A percentile compares a stretch with the other conserved stretches of the same genome.
phyloP scores from a whole-genome alignment of 116 monocot species.

The Phalaenopsis hybrid region DNA sequence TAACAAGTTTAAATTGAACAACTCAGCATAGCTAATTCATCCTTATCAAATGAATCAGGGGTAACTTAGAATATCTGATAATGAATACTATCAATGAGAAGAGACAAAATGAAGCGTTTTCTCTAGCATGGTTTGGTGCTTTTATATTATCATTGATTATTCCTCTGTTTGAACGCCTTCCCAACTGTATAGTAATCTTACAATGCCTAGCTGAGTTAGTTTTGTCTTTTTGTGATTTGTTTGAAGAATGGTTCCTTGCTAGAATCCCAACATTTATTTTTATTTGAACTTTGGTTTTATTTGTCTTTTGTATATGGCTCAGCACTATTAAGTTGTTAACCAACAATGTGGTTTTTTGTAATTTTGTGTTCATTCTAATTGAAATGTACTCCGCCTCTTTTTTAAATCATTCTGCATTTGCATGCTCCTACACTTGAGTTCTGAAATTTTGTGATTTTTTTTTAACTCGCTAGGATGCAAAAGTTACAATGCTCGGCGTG shows the following conservation, averaged over 20 bases:
- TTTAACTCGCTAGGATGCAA: conserved; percentile 65
- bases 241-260: no score
- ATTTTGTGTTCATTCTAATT: not conserved
- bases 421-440: not conserved
- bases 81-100: not conserved
- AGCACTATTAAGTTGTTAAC: not conserved
- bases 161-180: no score
- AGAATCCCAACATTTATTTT: not conserved
- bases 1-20: no score
- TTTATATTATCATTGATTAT: no score
- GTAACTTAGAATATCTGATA: not conserved
- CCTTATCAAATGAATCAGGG: not conserved
- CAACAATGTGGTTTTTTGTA: not conserved
- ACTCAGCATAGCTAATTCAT: no score
- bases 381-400: not conserved
- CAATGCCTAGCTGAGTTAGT: not conserved
- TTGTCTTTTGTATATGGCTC: not conserved
- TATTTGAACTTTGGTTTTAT: not conserved
- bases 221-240: not conserved
- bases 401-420: not conserved
- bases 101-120: no score
- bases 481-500: conserved; percentile 91
- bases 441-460: not conserved
- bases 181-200: not conserved
- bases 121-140: no score